A percentile compares a stretch with the other conserved stretches of the same genome.
Conservation (phyloP, 148 eudicot species). For the Fagopyrum homotropicum region DNA sequence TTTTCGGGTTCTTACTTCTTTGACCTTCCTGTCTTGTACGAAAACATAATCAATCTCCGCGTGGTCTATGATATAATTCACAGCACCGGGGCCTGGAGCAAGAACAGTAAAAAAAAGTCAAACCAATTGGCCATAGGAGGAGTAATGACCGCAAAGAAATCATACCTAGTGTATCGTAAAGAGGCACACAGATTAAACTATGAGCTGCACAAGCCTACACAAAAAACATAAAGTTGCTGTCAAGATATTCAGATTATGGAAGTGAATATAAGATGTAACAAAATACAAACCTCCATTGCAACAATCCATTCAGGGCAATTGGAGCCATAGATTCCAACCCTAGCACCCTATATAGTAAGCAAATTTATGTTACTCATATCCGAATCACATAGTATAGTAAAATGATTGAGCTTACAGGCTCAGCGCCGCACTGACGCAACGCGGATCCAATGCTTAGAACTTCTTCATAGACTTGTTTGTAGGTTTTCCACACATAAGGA, state of each 20-base stretch:
- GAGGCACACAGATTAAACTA: constrained; percentile 89
- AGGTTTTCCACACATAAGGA: constrained; percentile 86
- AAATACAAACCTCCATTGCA: constrained; percentile 75
- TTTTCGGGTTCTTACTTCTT: constrained; percentile 43
- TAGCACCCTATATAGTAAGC: constrained; percentile 45
- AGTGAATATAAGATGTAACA: neutral
- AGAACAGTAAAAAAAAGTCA: neutral
- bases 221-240: neutral
- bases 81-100: constrained; percentile 66
- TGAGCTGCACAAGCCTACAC: constrained; percentile 85
- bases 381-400: neutral
- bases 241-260: neutral
- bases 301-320: constrained; percentile 95
- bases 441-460: constrained; percentile 66
- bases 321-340: constrained; percentile 87
- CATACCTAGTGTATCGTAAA: constrained; percentile 91
- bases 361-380: neutral
- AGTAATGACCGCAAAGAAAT: neutral
- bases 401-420: constrained; percentile 54
- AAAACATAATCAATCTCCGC: constrained; percentile 92
- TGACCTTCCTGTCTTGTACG: constrained; percentile 64
- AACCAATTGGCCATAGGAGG: too few relatives aligned
- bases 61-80: constrained; percentile 69
- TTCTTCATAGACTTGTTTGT: constrained; percentile 72
- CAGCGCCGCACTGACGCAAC: constrained; percentile 65